A percentile compares a stretch with the other conserved stretches of the same genome.
phyloP scores from a whole-genome alignment of 2,329 filamentous ascomycete genomes.

The Lasiodiplodia citricola region DNA sequence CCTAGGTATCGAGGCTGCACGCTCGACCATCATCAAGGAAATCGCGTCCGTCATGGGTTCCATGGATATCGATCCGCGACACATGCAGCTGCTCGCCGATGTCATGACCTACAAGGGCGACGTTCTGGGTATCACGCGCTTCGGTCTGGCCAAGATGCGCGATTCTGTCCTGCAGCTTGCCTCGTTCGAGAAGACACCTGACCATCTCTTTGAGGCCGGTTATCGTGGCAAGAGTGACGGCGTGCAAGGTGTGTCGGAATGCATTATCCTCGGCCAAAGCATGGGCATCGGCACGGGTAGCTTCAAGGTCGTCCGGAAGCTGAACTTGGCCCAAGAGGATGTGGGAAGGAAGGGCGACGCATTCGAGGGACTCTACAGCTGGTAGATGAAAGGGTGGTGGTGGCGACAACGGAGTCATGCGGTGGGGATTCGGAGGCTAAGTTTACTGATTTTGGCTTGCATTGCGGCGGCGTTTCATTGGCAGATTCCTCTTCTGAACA shows the following conservation, averaged over 20 bases:
- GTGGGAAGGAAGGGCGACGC: slow-evolving; percentile 62
- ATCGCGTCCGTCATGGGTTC: slow-evolving; percentile 87
- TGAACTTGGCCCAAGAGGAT: slow-evolving; percentile 69
- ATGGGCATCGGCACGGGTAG: slow-evolving; percentile 90
- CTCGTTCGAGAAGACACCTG: slow-evolving; percentile 96
- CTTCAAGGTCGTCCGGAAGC: slow-evolving; percentile 82
- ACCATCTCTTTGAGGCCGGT: slow-evolving; percentile 95
- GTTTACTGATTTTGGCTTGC: slow-evolving; percentile 15
- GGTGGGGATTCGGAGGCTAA: neutral
- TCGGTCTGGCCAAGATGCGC: slow-evolving; percentile 94
- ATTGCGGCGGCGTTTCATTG: slow-evolving; percentile 23
- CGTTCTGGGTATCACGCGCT: slow-evolving; percentile 93
- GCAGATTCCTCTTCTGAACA: neutral
- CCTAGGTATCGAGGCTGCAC: slow-evolving; percentile 92
- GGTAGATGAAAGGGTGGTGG: neutral
- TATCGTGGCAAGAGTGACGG: slow-evolving; percentile 88
- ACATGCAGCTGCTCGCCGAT: slow-evolving; percentile 96
- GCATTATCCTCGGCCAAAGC: slow-evolving; percentile 97
- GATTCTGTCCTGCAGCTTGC: slow-evolving; percentile 93
- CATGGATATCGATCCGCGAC: slow-evolving; percentile 95
- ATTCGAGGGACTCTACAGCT: slow-evolving; percentile 61
- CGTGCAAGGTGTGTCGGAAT: slow-evolving; percentile 93
- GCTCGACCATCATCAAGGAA: slow-evolving; percentile 85
- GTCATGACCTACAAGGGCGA: slow-evolving; percentile 99
- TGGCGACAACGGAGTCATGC: neutral